A percentile compares a stretch with the other conserved stretches of the same genome.
phyloP scores from a whole-genome alignment of 352 stramenopile genomes.

The Phytopythium aichiense region DNA sequence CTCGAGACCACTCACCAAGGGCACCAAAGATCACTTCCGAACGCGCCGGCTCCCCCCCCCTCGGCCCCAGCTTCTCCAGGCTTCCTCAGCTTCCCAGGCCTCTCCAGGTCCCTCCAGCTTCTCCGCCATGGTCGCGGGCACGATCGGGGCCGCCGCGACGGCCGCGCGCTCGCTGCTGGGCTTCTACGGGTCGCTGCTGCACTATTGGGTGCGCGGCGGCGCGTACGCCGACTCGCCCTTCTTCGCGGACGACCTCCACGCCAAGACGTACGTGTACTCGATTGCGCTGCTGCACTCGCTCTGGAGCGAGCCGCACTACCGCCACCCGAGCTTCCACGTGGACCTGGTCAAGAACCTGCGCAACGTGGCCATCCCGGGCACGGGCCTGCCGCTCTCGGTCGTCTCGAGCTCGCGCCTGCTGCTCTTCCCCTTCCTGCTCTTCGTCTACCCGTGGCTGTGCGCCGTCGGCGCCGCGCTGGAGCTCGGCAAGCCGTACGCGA shows the following conservation, averaged over 20 bases:
- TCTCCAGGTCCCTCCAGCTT: background rate
- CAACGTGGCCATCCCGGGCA: slow-evolving; percentile 97
- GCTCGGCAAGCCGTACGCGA: slow-evolving; percentile 54
- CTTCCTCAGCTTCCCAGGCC: background rate
- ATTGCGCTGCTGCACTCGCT: slow-evolving; percentile 93
- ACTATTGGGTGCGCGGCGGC: slow-evolving; percentile 78
- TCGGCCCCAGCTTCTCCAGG: background rate
- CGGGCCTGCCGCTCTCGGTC: slow-evolving; percentile 90
- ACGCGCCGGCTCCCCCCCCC: background rate
- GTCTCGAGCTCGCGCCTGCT: slow-evolving; percentile 83
- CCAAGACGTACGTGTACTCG: slow-evolving; percentile 94
- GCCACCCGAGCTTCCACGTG: slow-evolving; percentile 92
- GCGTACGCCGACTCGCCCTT: slow-evolving; percentile 75
- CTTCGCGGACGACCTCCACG: slow-evolving; percentile 72
- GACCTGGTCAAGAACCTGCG: slow-evolving; percentile 96
- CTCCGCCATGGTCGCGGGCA: slow-evolving; percentile 25
- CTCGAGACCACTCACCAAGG: background rate
- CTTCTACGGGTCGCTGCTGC: slow-evolving; percentile 74
- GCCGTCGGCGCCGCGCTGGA: slow-evolving; percentile 80
- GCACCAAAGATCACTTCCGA: slow-evolving; percentile 6
- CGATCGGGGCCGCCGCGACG: slow-evolving; percentile 18
- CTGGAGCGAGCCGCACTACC: slow-evolving; percentile 96
- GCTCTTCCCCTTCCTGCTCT: slow-evolving; percentile 82
- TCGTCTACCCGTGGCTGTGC: slow-evolving; percentile 87
- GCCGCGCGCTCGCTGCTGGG: slow-evolving; percentile 41